These are phyloP conservation scores for Filobasidium floriforme DNA, from an alignment of 768 basidiomycete species.

Conservation along the genomic window DNA sequence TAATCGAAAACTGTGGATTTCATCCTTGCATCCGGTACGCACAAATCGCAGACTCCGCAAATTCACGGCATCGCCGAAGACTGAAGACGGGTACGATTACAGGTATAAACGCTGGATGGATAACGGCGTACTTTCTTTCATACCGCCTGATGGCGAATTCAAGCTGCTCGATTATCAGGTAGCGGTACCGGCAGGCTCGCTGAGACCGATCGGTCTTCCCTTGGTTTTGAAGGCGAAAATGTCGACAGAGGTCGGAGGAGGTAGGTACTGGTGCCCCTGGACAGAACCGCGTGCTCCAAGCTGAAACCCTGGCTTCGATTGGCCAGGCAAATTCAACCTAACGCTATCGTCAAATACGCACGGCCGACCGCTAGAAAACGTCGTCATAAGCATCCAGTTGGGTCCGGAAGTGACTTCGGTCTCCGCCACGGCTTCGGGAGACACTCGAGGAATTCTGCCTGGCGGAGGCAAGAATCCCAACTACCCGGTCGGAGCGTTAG, in stretches of 20 bases:
- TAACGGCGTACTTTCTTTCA: slow-evolving; percentile 72
- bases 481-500: slow-evolving; percentile 30
- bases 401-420: slow-evolving; percentile 67
- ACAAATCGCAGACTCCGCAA: background rate
- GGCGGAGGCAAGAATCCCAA: slow-evolving; percentile 21
- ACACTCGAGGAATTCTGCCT: slow-evolving; percentile 21
- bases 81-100: slow-evolving; percentile 46
- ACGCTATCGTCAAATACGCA: slow-evolving; percentile 34
- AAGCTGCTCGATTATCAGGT: slow-evolving; percentile 75
- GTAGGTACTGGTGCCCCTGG: too few relatives aligned
- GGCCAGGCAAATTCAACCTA: slow-evolving; percentile 41
- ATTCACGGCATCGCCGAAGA: background rate
- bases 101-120: slow-evolving; percentile 74
- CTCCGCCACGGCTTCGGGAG: slow-evolving; percentile 58
- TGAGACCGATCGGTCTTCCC: slow-evolving; percentile 20
- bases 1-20: slow-evolving; percentile 71
- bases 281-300: background rate
- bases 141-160: slow-evolving; percentile 89
- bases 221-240: slow-evolving; percentile 38
- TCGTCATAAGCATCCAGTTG: slow-evolving; percentile 64
- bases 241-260: slow-evolving; percentile 48
- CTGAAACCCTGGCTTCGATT: background rate
- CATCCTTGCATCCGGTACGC: slow-evolving; percentile 84
- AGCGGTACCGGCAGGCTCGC: slow-evolving; percentile 45
- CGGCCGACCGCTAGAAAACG: slow-evolving; percentile 59